Evolutionary conservation across 345 rosid genomes (phyloP), one percentile per base, ranked within the genome.

Genomic region (Rubroshorea leprosula): DNA sequence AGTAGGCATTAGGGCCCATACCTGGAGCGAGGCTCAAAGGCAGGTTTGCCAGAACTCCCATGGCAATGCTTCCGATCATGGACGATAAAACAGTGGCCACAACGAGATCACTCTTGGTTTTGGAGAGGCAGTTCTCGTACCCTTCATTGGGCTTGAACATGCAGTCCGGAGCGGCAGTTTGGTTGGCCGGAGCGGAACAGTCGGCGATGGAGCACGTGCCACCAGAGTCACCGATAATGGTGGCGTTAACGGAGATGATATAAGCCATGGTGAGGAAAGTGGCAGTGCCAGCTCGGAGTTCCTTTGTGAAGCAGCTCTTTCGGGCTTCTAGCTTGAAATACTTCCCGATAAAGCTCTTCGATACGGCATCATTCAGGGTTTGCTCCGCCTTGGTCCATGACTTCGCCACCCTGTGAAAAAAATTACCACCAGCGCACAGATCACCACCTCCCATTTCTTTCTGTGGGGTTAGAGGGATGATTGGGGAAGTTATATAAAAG

Each of bases 191-290:
- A 51, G 44, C 66, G 1, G 90, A 76, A 72, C 91, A 85, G 70
- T 83, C 84, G 0, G 73, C 57, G 48, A 67, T n/a, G 35, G 93
- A 80, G 78, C 96, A 91, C 0, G 76, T 73, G 20, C 84, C 95
- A 0, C 98, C 98, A 16, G 98, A 82, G 68, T 85, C 95, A 2
- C 87, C 53, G 14, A 91, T 61, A 61, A 92, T 84, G 65, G 92
- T 89, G 49, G 96, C 89, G 65, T 92, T 92, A 39, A 89, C 90
- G 2, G 93, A 76, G 49, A 92, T 84, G 65, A 92, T 89, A 56
- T 89, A 92, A 23, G 96, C 95, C 96, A 92, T 86, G 7, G 98
- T 92, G n/a, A 92, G 81, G 60, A 92, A 92, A 38, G 98, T 92
- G 51, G 95, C 95, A 0, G 90, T 86, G 0, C 82, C 96, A 2